Conservation (phyloP, 2,329 filamentous ascomycete genomes). For the Huntiella savannae region DNA sequence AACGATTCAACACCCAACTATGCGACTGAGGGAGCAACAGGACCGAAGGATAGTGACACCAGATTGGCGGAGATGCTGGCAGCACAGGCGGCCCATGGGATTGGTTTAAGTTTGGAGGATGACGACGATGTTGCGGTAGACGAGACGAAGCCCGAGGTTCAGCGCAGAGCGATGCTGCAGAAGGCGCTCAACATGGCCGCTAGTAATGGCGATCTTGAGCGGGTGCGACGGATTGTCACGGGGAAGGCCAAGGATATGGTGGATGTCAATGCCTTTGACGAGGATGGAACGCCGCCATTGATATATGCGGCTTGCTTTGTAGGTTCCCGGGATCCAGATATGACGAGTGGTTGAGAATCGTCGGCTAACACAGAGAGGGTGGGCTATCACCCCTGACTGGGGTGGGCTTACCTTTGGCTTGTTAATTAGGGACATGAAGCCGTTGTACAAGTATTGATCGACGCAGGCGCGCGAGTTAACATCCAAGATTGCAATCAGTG, state of each 20-base stretch:
- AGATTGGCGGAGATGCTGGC: conserved; percentile 91
- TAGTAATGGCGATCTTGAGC: conserved; percentile 79
- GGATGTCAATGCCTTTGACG: conserved; percentile 72
- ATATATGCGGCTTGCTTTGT: conserved; percentile 98
- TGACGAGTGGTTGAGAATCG: background rate
- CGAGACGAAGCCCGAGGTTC: conserved; percentile 49
- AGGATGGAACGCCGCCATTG: conserved; percentile 86
- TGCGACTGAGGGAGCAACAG: conserved; percentile 37
- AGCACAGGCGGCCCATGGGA: conserved; percentile 71
- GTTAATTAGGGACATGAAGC: conserved; percentile 57
- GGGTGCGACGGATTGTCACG: conserved; percentile 55
- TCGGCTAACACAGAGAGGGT: conserved; percentile 6
- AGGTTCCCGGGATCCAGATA: conserved; percentile 18
- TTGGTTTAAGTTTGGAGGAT: conserved; percentile 52
- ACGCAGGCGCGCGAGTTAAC: conserved; percentile 75
- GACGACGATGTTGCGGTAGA: conserved; percentile 64
- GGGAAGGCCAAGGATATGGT: conserved; percentile 59
- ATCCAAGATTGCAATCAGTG: conserved; percentile 90
- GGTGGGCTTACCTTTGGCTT: background rate
- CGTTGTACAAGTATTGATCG: conserved; percentile 66
- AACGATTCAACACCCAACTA: conserved; percentile 51
- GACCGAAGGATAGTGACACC: conserved; percentile 56
- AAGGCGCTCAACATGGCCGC: conserved; percentile 85
- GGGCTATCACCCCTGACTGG: conserved; percentile 9
- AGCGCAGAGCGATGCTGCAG: conserved; percentile 69